Percentiles rank a stretch among this genome's conserved stretches.
Evolutionary conservation across 306 rosid species (phyloP).

Genomic region (Quercus wislizeni): DNA sequence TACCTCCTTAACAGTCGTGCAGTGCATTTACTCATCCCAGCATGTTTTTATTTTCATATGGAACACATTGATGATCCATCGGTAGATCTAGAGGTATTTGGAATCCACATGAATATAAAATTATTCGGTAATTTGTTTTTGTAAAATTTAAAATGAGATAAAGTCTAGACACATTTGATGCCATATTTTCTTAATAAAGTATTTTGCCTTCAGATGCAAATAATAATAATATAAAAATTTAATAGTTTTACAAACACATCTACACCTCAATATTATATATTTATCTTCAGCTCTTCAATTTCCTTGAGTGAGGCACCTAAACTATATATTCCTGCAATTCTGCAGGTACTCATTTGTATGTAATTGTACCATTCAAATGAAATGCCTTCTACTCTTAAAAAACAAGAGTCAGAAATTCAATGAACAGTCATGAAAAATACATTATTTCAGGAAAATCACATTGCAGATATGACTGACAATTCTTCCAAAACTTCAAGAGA

Average conservation of each 20-base stretch:
- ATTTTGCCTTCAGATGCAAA: background rate
- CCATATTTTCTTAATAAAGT: background rate
- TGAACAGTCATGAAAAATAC: background rate
- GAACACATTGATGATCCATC: background rate
- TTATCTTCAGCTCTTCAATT: background rate
- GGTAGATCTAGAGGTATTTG: background rate
- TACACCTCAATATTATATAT: background rate
- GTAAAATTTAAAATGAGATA: background rate
- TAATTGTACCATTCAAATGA: background rate
- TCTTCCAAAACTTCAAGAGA: background rate
- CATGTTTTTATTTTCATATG: background rate
- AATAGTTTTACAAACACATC: background rate
- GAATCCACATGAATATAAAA: background rate
- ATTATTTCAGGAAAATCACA: background rate
- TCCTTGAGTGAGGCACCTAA: background rate
- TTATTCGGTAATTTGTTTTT: background rate
- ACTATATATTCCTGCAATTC: background rate
- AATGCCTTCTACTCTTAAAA: background rate
- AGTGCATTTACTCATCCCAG: conserved; percentile 3
- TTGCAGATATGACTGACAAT: background rate
- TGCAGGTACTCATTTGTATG: background rate
- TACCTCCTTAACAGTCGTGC: background rate
- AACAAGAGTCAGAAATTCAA: background rate
- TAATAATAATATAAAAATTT: background rate
- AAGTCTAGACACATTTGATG: background rate